A percentile compares a stretch with the other conserved stretches of the same genome.
Conservation (phyloP, 2,329 filamentous ascomycete genomes). For the Colletotrichum phormii region DNA sequence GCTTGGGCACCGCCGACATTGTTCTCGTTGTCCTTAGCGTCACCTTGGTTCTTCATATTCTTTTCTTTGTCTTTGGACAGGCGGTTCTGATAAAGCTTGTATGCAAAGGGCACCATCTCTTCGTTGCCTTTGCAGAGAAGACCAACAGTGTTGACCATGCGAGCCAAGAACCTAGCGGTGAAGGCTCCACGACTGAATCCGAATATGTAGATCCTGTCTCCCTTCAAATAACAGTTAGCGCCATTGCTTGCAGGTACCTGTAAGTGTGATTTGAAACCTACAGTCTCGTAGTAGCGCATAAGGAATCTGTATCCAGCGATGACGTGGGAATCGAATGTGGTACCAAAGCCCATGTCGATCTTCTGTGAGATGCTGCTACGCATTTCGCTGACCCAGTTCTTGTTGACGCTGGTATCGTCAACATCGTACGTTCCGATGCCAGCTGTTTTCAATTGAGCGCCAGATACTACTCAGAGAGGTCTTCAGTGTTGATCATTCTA, state of each 20-base stretch:
- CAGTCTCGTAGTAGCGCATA: slow-evolving; percentile 62
- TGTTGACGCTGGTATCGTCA: slow-evolving; percentile 54
- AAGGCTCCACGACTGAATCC: slow-evolving; percentile 65
- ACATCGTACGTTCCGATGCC: slow-evolving; percentile 62
- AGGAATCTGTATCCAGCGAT: slow-evolving; percentile 64
- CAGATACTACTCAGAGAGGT: neutral
- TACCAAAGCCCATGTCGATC: slow-evolving; percentile 57
- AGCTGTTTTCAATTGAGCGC: slow-evolving; percentile 42
- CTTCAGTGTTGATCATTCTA: neutral
- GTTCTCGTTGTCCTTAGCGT: neutral
- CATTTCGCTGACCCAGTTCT: slow-evolving; percentile 44
- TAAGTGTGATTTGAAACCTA: slow-evolving; percentile 36
- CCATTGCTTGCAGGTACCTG: neutral
- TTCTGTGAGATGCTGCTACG: slow-evolving; percentile 48
- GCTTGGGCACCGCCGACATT: neutral
- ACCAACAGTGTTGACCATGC: slow-evolving; percentile 62
- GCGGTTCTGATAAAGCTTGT: slow-evolving; percentile 52
- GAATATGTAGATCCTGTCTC: slow-evolving; percentile 65
- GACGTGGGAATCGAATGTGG: slow-evolving; percentile 62
- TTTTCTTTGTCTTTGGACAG: slow-evolving; percentile 42
- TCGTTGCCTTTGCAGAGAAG: slow-evolving; percentile 64
- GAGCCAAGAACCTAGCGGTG: slow-evolving; percentile 62
- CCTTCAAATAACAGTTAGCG: slow-evolving; percentile 41
- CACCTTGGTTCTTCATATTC: slow-evolving; percentile 40
- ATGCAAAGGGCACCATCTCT: slow-evolving; percentile 62